Base-by-base conservation (phyloP, 305 asterid species). In the Plantago lanceolata region DNA sequence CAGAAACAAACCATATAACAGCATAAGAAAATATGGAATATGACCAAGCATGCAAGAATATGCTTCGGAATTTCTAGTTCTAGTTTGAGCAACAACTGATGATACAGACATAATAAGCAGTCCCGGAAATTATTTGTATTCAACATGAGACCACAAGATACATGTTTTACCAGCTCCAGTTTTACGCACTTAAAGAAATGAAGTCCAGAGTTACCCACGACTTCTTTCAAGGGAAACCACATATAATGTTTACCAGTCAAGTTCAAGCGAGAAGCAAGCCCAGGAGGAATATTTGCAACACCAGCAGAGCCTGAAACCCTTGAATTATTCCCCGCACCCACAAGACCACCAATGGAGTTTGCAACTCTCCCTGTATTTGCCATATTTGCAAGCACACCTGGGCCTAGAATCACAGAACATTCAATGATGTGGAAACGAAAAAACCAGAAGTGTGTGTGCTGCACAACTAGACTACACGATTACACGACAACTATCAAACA, bases 191-290 rank as follows among this genome's bases (percentile, higher is more conserved):
- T 21, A 15, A 3, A 26, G 53, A 19, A 60, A 60, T 43, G 13
- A 19, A 26, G 16, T 21, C 53, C 37, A 19, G 31, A 28, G 37
- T 68, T 49, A 59, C 50, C 13, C 59, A 54, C 37, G 43, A 53
- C 31, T 21, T 56, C 33, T 6, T 19, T 6, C 17, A 7, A n/a
- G 29, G 57, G 60, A 66, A 71, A 49, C 63, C 37, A 63, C 24
- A 33, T 31, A 57, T 57, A 68, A 64, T 24, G 68, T 57, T 73
- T 83, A 89, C 97, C 95, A 29, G 82, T 71, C 78, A 90, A 65
- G 77, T 83, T 90, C 69, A 90, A 70, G 73, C 97, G 95, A 55
- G 96, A 85, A 52, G 86, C 79, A 65, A 86, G 88, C 54, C 89
- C 94, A 70, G 89, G 79, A 70, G 89, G 79, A 71, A 88, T 73